Evolutionary conservation across 805 yeast species (phyloP).

Genomic region (Phaffomyces thermotolerans): DNA sequence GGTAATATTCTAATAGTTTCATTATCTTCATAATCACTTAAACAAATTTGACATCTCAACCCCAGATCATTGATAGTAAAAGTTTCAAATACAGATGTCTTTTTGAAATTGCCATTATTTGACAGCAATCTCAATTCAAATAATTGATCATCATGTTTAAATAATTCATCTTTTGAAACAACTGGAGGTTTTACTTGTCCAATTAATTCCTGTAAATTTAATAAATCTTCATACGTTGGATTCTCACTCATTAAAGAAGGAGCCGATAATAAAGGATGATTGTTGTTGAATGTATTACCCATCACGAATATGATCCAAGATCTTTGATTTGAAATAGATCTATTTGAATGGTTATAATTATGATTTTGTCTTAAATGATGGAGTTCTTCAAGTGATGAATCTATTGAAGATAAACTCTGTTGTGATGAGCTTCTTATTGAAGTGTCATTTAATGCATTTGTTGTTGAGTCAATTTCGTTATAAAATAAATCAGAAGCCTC

Average conservation of each 20-base stretch:
- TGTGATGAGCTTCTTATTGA: not conserved
- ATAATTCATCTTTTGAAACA: constrained; percentile 35
- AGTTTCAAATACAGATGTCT: not conserved
- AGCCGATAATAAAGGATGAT: constrained; percentile 42
- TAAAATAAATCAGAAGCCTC: constrained; percentile 1
- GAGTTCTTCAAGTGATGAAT: not conserved
- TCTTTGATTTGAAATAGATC: constrained; percentile 20
- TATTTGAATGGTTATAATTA: too few species aligned
- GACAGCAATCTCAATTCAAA: constrained; percentile 12
- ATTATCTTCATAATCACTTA: constrained; percentile 38
- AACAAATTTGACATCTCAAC: constrained; percentile 42
- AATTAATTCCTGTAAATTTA: constrained; percentile 40
- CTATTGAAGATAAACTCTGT: not conserved
- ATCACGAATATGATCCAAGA: constrained; percentile 59
- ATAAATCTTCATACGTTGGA: constrained; percentile 45
- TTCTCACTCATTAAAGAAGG: constrained; percentile 40
- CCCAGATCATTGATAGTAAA: not conserved
- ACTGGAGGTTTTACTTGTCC: constrained; percentile 39
- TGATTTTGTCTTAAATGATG: too few species aligned
- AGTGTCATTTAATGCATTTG: not conserved
- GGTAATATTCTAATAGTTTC: constrained; percentile 40
- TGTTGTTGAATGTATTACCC: constrained; percentile 45
- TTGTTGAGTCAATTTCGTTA: too few species aligned
- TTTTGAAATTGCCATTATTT: not conserved
- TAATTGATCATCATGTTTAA: constrained; percentile 30